Evolutionary conservation across 2,329 filamentous ascomycete species (phyloP).

Genomic region (Aciculosporium take): DNA sequence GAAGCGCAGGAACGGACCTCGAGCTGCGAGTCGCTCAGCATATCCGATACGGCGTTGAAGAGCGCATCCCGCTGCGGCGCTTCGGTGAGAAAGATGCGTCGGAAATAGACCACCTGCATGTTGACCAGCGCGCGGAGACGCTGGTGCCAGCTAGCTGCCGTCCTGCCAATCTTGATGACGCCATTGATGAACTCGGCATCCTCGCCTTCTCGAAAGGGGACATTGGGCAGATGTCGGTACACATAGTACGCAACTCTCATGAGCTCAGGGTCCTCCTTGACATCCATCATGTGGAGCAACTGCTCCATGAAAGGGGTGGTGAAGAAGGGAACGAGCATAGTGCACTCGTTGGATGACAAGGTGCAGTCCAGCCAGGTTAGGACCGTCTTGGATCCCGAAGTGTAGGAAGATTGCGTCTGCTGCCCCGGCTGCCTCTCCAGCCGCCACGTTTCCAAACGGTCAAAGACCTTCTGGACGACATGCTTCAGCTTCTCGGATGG

Average conservation of each 20-base stretch:
- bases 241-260: conserved; percentile 93
- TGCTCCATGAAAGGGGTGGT: conserved; percentile 79
- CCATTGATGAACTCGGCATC: conserved; percentile 72
- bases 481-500: conserved; percentile 59
- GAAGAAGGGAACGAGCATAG: conserved; percentile 81
- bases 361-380: conserved; percentile 89
- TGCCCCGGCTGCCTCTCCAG: conserved; percentile 72
- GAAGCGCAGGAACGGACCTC: conserved; percentile 91
- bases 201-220: conserved; percentile 78
- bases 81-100: conserved; percentile 77
- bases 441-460: conserved; percentile 73
- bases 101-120: conserved; percentile 98
- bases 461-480: conserved; percentile 63
- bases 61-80: conserved; percentile 61
- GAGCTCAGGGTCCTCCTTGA: conserved; percentile 93
- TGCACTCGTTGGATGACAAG: conserved; percentile 84
- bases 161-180: conserved; percentile 76
- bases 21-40: conserved; percentile 82
- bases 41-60: conserved; percentile 85
- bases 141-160: conserved; percentile 84
- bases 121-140: conserved; percentile 88
- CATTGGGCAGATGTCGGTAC: conserved; percentile 89
- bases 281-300: conserved; percentile 98
- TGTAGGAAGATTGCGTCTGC: conserved; percentile 88
- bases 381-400: conserved; percentile 89